Conservation (phyloP, 495 filamentous ascomycete species). For the Aspergillus asperescens region DNA sequence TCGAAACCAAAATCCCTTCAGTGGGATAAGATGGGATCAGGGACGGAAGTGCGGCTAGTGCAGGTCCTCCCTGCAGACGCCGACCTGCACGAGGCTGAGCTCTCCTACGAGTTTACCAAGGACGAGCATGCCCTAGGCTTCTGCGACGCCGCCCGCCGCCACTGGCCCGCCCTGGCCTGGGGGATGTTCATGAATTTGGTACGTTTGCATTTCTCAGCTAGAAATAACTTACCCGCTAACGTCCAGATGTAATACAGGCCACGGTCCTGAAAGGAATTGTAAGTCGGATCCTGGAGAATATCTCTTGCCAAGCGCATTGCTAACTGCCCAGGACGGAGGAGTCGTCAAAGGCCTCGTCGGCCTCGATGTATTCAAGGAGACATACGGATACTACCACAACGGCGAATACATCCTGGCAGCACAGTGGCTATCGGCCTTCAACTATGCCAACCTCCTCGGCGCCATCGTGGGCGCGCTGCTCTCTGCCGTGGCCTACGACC, state of each 20-base stretch:
- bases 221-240: background rate
- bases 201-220: no score
- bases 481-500: constrained; percentile 26
- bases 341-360: constrained; percentile 30
- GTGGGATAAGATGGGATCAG: background rate
- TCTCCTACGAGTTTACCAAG: constrained; percentile 24
- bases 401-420: constrained; percentile 26
- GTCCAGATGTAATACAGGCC: constrained; percentile 16
- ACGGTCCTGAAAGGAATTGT: constrained; percentile 30
- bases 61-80: constrained; percentile 5
- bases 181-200: constrained; percentile 31
- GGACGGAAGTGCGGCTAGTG: background rate
- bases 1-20: background rate
- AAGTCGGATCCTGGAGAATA: no score
- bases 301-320: no score
- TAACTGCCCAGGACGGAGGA: constrained; percentile 22
- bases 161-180: constrained; percentile 31
- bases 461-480: constrained; percentile 55
- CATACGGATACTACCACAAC: constrained; percentile 26
- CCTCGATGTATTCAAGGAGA: constrained; percentile 28
- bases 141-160: constrained; percentile 24
- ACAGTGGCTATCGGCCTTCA: constrained; percentile 42
- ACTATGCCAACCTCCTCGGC: constrained; percentile 70
- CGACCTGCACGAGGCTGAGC: constrained; percentile 18
- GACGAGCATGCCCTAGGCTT: constrained; percentile 26